phyloP scores from a whole-genome alignment of 257 asterid genomes.

The Avicennia marina region DNA sequence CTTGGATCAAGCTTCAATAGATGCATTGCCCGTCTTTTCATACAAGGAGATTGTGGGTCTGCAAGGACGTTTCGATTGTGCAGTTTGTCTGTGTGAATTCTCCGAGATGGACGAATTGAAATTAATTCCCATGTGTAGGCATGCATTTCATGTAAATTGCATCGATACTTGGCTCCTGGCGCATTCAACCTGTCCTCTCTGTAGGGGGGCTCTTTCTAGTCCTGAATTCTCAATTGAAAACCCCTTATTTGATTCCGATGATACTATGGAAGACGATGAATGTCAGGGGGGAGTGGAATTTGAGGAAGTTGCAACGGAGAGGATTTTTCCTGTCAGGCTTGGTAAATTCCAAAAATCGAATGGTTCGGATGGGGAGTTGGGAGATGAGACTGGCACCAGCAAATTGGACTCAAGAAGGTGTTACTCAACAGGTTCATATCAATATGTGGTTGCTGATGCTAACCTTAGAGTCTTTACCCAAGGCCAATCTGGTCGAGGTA shows the following conservation, averaged over 20 bases:
- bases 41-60: conserved; percentile 42
- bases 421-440: conserved; percentile 76
- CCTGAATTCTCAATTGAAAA: conserved; percentile 24
- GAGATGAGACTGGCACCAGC: conserved; percentile 46
- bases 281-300: conserved; percentile 24
- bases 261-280: conserved; percentile 25
- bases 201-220: conserved; percentile 35
- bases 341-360: conserved; percentile 54
- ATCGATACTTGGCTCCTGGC: conserved; percentile 55
- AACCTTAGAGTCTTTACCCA: conserved; percentile 58
- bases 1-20: conserved; percentile 47
- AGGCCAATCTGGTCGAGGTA: conserved; percentile 23
- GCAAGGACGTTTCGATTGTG: conserved; percentile 45
- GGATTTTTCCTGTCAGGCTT: conserved; percentile 40
- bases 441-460: conserved; percentile 54
- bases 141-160: conserved; percentile 49
- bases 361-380: conserved; percentile 29
- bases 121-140: conserved; percentile 43
- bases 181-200: conserved; percentile 45
- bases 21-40: conserved; percentile 44
- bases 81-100: conserved; percentile 49
- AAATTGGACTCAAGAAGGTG: conserved; percentile 68
- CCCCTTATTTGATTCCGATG: conserved; percentile 25
- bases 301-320: conserved; percentile 23
- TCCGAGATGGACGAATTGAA: conserved; percentile 32